Conservation (phyloP, 2,329 filamentous ascomycete species). For the Aspergillus sergii region DNA sequence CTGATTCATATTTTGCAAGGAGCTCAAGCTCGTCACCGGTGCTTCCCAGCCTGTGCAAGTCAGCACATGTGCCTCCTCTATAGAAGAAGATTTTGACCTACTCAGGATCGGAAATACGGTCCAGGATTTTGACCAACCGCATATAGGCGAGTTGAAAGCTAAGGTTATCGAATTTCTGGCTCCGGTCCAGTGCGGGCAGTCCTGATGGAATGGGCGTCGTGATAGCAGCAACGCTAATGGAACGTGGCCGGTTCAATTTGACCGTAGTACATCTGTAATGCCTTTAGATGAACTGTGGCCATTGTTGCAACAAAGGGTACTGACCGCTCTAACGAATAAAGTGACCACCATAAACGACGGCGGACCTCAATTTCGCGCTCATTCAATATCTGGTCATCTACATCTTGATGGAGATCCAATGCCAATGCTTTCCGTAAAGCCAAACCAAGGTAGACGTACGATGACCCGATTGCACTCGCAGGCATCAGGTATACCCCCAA, state of each 20-base stretch:
- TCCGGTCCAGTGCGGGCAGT: background rate
- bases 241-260: background rate
- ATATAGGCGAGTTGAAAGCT: background rate
- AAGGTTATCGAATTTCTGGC: background rate
- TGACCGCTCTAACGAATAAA: background rate
- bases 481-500: background rate
- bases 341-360: background rate
- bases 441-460: background rate
- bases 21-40: background rate
- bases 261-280: background rate
- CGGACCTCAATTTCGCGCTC: background rate
- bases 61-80: too few species aligned
- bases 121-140: background rate
- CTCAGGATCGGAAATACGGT: background rate
- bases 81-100: too few species aligned
- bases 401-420: background rate
- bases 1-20: background rate
- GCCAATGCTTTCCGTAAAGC: background rate
- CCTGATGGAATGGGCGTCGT: background rate
- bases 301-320: background rate
- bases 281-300: background rate
- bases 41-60: background rate
- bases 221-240: background rate
- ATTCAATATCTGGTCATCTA: background rate
- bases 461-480: background rate